Conservation (phyloP, 2,329 filamentous ascomycete genomes). For the Didymellaceae sp. region DNA sequence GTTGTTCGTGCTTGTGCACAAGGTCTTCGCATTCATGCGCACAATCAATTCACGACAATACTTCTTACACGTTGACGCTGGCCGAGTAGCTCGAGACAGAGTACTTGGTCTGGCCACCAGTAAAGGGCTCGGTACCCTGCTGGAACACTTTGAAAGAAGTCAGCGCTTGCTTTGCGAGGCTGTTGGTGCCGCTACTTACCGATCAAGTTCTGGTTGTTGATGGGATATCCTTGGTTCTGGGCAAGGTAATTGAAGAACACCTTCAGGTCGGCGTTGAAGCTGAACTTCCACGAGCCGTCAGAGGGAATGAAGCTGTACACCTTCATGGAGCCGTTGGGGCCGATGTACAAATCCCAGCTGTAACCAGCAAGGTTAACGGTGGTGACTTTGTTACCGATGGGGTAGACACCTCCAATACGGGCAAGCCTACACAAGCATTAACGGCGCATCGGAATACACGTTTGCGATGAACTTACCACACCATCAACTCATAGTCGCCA, state of each 20-base stretch:
- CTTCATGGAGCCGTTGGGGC: conserved; percentile 63
- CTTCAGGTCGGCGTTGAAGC: conserved; percentile 63
- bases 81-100: conserved; percentile 17
- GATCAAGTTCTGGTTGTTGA: conserved; percentile 28
- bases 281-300: conserved; percentile 43
- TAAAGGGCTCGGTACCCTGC: conserved; percentile 35
- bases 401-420: conserved; percentile 24
- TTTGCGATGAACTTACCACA: conserved; percentile 22
- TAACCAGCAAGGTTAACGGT: conserved; percentile 56
- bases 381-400: conserved; percentile 26
- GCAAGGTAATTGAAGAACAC: conserved; percentile 64
- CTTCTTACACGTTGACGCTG: not conserved
- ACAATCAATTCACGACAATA: not conserved
- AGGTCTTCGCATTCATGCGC: not conserved
- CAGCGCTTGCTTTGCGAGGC: not conserved
- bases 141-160: conserved; percentile 24
- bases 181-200: conserved; percentile 21
- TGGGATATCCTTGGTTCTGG: conserved; percentile 52
- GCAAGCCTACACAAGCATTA: conserved; percentile 19
- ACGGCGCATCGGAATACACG: not conserved
- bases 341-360: conserved; percentile 63
- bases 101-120: conserved; percentile 30
- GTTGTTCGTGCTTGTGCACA: not conserved
- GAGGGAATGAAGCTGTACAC: conserved; percentile 65
- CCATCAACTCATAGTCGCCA: conserved; percentile 36